phyloP scores from a whole-genome alignment of 2,329 filamentous ascomycete genomes.

The Microsporum ferrugineum region DNA sequence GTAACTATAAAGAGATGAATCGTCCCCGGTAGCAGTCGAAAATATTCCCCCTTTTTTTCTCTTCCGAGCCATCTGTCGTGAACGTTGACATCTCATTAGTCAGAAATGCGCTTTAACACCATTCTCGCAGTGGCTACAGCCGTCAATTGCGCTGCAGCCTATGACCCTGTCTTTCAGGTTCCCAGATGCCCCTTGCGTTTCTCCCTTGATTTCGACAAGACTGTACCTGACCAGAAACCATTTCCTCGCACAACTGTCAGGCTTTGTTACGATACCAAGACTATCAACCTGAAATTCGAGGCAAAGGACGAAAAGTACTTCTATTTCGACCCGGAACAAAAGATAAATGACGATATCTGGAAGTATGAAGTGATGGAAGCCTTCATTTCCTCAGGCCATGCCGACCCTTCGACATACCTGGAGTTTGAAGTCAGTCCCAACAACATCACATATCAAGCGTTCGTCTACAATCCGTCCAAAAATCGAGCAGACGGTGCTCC shows the following conservation, averaged over 20 bases:
- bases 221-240: conserved; percentile 31
- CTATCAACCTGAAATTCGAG: conserved; percentile 35
- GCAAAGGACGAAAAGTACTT: conserved; percentile 39
- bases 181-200: conserved; percentile 8
- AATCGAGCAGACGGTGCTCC: conserved; percentile 32
- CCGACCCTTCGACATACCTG: conserved; percentile 40
- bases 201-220: conserved; percentile 21
- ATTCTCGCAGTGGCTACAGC: conserved; percentile 8
- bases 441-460: conserved; percentile 43
- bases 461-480: conserved; percentile 43
- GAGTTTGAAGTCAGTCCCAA: conserved; percentile 43
- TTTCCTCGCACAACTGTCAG: conserved; percentile 39
- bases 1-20: neutral
- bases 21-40: neutral
- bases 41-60: neutral
- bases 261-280: conserved; percentile 37
- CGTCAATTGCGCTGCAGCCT: neutral
- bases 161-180: conserved; percentile 7
- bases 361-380: conserved; percentile 43
- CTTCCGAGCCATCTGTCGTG: neutral
- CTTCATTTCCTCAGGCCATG: conserved; percentile 38
- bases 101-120: conserved; percentile 11
- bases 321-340: conserved; percentile 31
- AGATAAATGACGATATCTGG: conserved; percentile 40
- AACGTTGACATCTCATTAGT: neutral